Percentiles rank a stretch among this genome's conserved stretches.
These are phyloP conservation scores for Phytopythium ostracodes DNA, from an alignment of 352 stramenopile species.

Conservation along the genomic window DNA sequence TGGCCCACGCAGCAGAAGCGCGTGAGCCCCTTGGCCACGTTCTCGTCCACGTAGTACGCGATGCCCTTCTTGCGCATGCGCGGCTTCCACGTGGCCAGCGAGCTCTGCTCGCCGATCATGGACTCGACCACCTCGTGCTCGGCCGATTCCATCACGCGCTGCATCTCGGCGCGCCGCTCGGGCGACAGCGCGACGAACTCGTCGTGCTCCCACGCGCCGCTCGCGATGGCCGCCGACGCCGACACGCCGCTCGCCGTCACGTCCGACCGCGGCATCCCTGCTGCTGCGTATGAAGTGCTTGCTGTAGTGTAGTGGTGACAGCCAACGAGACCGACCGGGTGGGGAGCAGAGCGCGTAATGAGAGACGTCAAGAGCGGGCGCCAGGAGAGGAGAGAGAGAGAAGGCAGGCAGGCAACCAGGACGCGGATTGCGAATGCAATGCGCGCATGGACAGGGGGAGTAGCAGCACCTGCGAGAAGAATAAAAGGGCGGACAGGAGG, in stretches of 20 bases:
- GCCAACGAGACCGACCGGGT: not conserved
- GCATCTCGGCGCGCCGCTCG: conserved; percentile 17
- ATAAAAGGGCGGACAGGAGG: not conserved
- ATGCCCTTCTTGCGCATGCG: conserved; percentile 31
- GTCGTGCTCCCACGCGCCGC: conserved; percentile 9
- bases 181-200: conserved; percentile 14
- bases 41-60: conserved; percentile 45
- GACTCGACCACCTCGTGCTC: conserved; percentile 19
- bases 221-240: not conserved
- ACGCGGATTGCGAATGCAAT: not conserved
- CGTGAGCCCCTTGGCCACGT: conserved; percentile 26
- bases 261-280: conserved; percentile 6
- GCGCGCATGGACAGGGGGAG: not conserved
- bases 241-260: not conserved
- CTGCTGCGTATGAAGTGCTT: not conserved
- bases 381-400: not conserved
- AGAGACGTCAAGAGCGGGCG: not conserved
- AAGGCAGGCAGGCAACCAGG: no score
- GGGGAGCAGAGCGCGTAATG: conserved; percentile 1
- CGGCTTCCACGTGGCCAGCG: conserved; percentile 23
- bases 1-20: conserved; percentile 48
- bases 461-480: not conserved
- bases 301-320: not conserved
- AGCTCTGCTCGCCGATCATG: conserved; percentile 17
- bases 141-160: conserved; percentile 15